Evolutionary conservation across 2,329 filamentous ascomycete genomes (phyloP).

Genomic region (Monascus ruber): DNA sequence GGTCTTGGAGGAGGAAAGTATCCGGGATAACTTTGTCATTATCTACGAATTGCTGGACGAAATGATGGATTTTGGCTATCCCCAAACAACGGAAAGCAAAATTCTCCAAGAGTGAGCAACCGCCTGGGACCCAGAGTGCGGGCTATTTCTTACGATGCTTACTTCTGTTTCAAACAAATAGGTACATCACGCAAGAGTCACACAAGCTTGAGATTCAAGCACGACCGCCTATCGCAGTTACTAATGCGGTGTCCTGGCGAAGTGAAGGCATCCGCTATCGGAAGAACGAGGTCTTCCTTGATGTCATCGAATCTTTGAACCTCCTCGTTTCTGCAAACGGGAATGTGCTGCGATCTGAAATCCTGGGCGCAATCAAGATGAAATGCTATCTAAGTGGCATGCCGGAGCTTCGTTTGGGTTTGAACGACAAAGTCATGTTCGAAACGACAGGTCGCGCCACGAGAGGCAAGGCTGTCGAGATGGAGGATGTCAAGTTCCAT

Average conservation of each 20-base stretch:
- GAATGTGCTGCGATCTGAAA: conserved; percentile 91
- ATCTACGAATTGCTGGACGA: conserved; percentile 98
- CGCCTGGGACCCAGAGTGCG: neutral
- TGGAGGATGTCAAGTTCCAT: conserved; percentile 99
- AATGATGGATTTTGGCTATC: conserved; percentile 99
- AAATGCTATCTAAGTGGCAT: conserved; percentile 98
- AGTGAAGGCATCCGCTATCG: conserved; percentile 96
- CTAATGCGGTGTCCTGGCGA: conserved; percentile 95
- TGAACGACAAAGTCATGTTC: conserved; percentile 99
- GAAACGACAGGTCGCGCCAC: conserved; percentile 92
- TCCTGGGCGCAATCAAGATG: conserved; percentile 96
- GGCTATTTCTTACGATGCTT: conserved; percentile 1
- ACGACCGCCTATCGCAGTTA: conserved; percentile 91
- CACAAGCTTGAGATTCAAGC: conserved; percentile 97
- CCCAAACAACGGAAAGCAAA: conserved; percentile 95
- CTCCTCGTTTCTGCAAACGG: conserved; percentile 87
- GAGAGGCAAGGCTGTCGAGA: conserved; percentile 92
- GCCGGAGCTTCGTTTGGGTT: conserved; percentile 83
- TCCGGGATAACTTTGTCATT: conserved; percentile 97
- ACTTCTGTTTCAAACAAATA: conserved; percentile 13
- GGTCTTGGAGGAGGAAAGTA: conserved; percentile 94
- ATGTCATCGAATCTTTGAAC: conserved; percentile 94
- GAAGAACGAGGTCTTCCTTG: conserved; percentile 98
- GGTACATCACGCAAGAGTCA: conserved; percentile 95
- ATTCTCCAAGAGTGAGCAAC: conserved; percentile 72